Base-by-base conservation (phyloP, 768 basidiomycete genomes). In the Tulasnella calospora region DNA sequence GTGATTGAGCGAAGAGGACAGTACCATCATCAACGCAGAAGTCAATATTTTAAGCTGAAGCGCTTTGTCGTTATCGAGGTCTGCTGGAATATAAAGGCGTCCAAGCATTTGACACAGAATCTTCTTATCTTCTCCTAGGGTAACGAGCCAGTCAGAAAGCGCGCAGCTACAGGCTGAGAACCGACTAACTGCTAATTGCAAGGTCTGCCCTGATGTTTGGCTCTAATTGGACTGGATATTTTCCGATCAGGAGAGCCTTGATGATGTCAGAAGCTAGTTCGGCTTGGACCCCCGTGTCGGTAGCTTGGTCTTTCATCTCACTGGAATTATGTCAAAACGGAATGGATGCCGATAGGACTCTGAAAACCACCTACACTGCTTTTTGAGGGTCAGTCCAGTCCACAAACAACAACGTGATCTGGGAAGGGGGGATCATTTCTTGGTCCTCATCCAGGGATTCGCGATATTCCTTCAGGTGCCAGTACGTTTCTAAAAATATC, bases 61-160 rank as follows among this genome's bases (percentile, higher is more conserved):
- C 88, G 85, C 82, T 23, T 81, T 82, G 74, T 81, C 76, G 21
- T 82, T 80, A 44, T 85, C 84, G 17, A 83, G 81, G 38, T 84
- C 83, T 33, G 91, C 90, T 0, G 95, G 94, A 10, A 96, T 84
- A 82, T 93, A 84, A 1, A 89, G 86, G 80, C 93, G 90, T 19
- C 85, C 86, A 23, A 94, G 85, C 35, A 91, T 86, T 70, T 91
- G 90, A 78, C 89, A 90, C 10, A 93, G 82, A 0, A 87, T 85
- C 81, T 92, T 93, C 80, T 89, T 87, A 79, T 89, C 87, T 4
- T 90, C 89, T 78, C 87, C 91, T 93, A 81, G n/a, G 51, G 33
- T 73, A 12, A 35, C 19, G 30, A 27, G 27, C 8, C 44, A 23
- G 71, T 46, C 61, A 77, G 19, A 30, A 3, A 27, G 27, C 30